phyloP scores from a whole-genome alignment of 805 yeast species.

The Metschnikowia koreensis region DNA sequence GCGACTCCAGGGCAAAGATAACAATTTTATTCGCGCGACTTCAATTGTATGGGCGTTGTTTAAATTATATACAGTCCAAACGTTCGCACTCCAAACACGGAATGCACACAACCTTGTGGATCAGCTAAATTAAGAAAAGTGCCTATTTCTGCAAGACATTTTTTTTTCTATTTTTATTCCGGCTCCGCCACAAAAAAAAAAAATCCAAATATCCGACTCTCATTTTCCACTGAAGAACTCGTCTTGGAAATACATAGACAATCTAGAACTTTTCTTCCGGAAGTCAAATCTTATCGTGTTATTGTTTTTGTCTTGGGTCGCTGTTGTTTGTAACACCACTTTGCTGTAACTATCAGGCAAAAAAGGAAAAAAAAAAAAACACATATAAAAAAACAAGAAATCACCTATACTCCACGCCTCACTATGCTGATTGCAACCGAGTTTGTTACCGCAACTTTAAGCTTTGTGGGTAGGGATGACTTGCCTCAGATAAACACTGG shows the following conservation, averaged over 20 bases:
- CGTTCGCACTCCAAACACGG: constrained; percentile 3
- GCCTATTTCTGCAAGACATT: neutral
- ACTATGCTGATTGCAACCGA: neutral
- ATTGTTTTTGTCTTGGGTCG: neutral
- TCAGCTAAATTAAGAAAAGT: constrained; percentile 3
- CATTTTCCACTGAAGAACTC: no score
- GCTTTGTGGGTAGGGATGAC: constrained; percentile 3
- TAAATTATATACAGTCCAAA: neutral
- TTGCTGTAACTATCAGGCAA: neutral
- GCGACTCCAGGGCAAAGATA: neutral
- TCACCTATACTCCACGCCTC: neutral
- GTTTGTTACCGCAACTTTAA: constrained; percentile 1
- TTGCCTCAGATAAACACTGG: constrained; percentile 6
- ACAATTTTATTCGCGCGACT: neutral
- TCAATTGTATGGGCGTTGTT: neutral
- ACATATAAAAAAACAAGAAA: neutral
- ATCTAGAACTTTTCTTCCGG: neutral
- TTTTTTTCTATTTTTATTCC: neutral
- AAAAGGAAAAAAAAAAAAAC: neutral
- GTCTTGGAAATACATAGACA: neutral
- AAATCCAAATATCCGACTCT: no score
- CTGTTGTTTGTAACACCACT: neutral
- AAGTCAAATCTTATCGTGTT: neutral
- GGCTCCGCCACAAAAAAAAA: neutral
- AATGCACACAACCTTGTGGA: neutral